These are phyloP conservation scores for Aspergillus carlsbadensis DNA, from an alignment of 495 filamentous ascomycete species.

Conservation along the genomic window DNA sequence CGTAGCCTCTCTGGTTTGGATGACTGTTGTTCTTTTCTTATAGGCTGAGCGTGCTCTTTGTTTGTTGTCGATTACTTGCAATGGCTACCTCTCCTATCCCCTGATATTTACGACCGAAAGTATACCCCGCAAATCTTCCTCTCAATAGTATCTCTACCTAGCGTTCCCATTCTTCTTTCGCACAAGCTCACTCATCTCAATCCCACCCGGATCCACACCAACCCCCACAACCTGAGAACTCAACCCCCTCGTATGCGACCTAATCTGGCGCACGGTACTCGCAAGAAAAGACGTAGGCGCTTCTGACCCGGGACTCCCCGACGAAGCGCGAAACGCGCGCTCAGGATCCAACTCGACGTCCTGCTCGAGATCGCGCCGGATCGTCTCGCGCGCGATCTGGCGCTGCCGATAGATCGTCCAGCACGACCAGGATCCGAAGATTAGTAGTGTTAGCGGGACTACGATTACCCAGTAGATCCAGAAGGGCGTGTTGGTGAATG, in stretches of 20 bases:
- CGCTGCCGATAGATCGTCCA: conserved; percentile 14
- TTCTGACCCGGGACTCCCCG: not conserved
- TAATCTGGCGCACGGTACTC: not conserved
- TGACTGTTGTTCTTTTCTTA: too few species aligned
- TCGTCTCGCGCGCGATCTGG: conserved; percentile 2
- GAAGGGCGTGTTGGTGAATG: not conserved
- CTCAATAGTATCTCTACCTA: too few species aligned
- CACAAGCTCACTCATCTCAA: too few species aligned
- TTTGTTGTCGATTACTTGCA: too few species aligned
- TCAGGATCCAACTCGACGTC: conserved; percentile 7
- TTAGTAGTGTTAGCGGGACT: conserved; percentile 5
- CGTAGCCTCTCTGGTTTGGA: too few species aligned
- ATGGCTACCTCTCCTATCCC: too few species aligned
- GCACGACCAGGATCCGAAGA: conserved; percentile 10
- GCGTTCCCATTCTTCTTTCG: not conserved
- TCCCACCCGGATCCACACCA: too few species aligned
- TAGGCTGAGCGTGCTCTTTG: too few species aligned
- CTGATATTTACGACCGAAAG: too few species aligned
- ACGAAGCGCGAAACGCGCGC: not conserved
- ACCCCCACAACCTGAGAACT: too few species aligned
- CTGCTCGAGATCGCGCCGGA: not conserved
- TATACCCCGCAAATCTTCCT: too few species aligned
- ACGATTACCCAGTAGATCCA: conserved; percentile 13
- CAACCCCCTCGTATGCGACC: not conserved
- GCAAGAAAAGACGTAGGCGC: not conserved